Base-by-base conservation (phyloP, 306 rosid species). In the Mimosa bimucronata region DNA sequence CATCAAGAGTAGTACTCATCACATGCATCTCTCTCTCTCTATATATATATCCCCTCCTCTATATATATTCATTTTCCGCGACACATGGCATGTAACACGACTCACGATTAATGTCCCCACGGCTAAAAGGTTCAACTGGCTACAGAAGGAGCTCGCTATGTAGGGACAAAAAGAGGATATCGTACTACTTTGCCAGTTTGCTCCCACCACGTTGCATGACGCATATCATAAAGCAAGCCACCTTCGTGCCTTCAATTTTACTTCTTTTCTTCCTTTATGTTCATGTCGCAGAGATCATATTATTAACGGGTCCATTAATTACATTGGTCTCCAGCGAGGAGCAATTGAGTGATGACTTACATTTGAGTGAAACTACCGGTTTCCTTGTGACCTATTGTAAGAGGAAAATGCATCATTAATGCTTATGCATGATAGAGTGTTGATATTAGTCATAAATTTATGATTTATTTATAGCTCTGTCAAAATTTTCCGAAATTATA, bases 271-370 rank as follows among this genome's bases (percentile, higher is more conserved):
- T 21, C 19, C 2, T 48, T 55, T 55, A 61, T 44, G 72, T 82
- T 57, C n/a, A 60, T 62, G 15, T 19, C 55, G n/a, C n/a, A 14
- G 55, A 48, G 55, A 48, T 48, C 0, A 48, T 4, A 34, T 34
- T 34, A 34, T 0, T 34, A 48, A 5, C 4, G 55, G 18, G 37
- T 70, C 11, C 71, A 70, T 31, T 25, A 3, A 80, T 65, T n/a
- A 34, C 5, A 34, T 34, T 58, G 82, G 50, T 71, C 90, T 57
- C 90, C 91, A 8, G 88, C 90, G 2, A 94, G 84, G 65, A 87
- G 85, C 83, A 1, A 8, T 6, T 21, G 85, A 79, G 0, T 78
- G 60, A 52, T 80, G 2, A 37, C 52, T 45, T 2, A 16, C 21
- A n/a, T n/a, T n/a, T 31, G 4, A 5, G 44, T 2, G 44, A 30